Percentiles rank a stretch among this genome's conserved stretches.
These are phyloP conservation scores for Gaultheria prostrata DNA, from an alignment of 148 eudicot genomes.

Conservation along the genomic window DNA sequence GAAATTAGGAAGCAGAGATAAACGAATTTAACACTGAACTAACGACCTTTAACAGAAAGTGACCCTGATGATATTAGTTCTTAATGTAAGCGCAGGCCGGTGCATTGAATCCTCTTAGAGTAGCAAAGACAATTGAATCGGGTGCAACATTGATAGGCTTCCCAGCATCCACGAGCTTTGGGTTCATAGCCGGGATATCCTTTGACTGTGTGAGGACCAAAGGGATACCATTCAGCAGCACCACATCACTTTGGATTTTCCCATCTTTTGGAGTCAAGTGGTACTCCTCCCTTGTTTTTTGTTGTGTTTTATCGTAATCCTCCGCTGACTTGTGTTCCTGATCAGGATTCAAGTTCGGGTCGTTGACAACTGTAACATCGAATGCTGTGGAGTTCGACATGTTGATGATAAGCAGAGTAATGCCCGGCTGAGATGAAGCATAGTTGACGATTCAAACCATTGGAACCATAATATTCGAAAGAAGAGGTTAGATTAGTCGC, in stretches of 20 bases:
- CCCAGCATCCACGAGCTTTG: constrained; percentile 27
- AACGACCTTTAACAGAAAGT: neutral
- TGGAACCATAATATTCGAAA: neutral
- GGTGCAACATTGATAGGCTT: constrained; percentile 32
- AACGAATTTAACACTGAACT: neutral
- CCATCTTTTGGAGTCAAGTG: constrained; percentile 59
- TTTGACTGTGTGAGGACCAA: constrained; percentile 29
- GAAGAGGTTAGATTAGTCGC: constrained; percentile 1
- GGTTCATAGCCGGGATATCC: constrained; percentile 48
- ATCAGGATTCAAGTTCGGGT: constrained; percentile 27
- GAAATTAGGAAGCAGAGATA: neutral
- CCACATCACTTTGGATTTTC: constrained; percentile 39
- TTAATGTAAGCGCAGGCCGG: constrained; percentile 39
- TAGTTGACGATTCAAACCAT: neutral
- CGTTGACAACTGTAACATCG: constrained; percentile 29
- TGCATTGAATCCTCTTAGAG: constrained; percentile 30
- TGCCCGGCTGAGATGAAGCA: constrained; percentile 29
- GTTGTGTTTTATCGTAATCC: neutral
- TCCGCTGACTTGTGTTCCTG: neutral
- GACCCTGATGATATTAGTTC: neutral
- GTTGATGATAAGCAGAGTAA: constrained; percentile 51
- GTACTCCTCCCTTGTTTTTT: constrained; percentile 48
- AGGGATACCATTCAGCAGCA: constrained; percentile 48
- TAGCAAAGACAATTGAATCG: constrained; percentile 42
- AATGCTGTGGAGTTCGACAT: constrained; percentile 50